Conservation (phyloP, 768 basidiomycete species). For the Amanita phalloides region DNA sequence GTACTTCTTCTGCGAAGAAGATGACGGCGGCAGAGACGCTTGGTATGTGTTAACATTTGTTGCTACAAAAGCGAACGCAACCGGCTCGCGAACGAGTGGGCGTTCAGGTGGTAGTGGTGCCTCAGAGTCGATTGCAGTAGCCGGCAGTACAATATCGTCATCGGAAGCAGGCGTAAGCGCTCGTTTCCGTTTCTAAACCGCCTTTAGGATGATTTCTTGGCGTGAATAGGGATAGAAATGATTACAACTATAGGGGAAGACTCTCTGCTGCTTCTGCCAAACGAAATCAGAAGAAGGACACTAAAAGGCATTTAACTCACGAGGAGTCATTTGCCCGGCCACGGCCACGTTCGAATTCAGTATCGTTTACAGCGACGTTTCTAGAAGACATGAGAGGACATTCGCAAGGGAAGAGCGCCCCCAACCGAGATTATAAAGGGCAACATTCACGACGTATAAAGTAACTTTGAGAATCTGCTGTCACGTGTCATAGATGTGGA, state of each 20-base stretch:
- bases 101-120: slow-evolving; percentile 36
- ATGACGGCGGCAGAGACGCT: slow-evolving; percentile 17
- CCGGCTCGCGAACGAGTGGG: slow-evolving; percentile 49
- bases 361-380: slow-evolving; percentile 1
- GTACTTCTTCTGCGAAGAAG: slow-evolving; percentile 20
- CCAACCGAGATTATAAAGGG: too few relatives aligned
- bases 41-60: slow-evolving; percentile 31
- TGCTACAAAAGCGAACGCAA: slow-evolving; percentile 35
- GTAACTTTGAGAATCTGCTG: background rate
- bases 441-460: too few relatives aligned
- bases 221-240: background rate
- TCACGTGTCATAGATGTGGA: background rate
- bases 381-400: slow-evolving; percentile 1
- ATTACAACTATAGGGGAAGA: slow-evolving; percentile 6
- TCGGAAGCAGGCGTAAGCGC: slow-evolving; percentile 43
- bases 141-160: slow-evolving; percentile 30
- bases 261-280: slow-evolving; percentile 4
- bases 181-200: slow-evolving; percentile 31
- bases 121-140: slow-evolving; percentile 31
- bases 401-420: background rate
- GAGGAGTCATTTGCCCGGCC: slow-evolving; percentile 28
- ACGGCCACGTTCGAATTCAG: slow-evolving; percentile 24
- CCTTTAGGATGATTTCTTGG: slow-evolving; percentile 5
- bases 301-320: slow-evolving; percentile 15
- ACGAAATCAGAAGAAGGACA: background rate